phyloP scores from a whole-genome alignment of 1,284 basidiomycete species.

The Kwoniella shivajii region DNA sequence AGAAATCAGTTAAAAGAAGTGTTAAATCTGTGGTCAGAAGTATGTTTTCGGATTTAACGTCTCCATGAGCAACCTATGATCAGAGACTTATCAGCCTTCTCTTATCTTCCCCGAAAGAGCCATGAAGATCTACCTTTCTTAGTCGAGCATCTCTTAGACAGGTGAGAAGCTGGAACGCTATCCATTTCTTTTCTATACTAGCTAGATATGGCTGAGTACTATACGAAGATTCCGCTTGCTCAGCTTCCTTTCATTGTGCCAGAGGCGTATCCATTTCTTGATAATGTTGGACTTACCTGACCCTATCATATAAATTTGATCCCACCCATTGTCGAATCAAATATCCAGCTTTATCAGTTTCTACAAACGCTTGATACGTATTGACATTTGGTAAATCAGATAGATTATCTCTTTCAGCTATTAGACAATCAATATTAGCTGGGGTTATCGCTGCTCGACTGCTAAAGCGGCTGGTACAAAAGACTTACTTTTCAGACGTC shows the following conservation, averaged over 20 bases:
- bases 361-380: slow-evolving; percentile 85
- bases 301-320: slow-evolving; percentile 93
- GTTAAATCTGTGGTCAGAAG: slow-evolving; percentile 96
- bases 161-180: slow-evolving; percentile 88
- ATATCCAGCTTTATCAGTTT: slow-evolving; percentile 96
- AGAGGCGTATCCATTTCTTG: background rate
- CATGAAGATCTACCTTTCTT: slow-evolving; percentile 57
- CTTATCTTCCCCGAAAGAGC: background rate
- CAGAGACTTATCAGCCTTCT: background rate
- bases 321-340: slow-evolving; percentile 93
- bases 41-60: slow-evolving; percentile 97
- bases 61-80: slow-evolving; percentile 80
- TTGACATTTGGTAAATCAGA: slow-evolving; percentile 85
- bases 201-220: slow-evolving; percentile 95
- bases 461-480: background rate
- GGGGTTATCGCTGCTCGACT: background rate
- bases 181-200: slow-evolving; percentile 95
- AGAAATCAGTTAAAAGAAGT: slow-evolving; percentile 94
- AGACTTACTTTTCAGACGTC: slow-evolving; percentile 67
- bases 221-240: background rate
- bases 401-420: slow-evolving; percentile 82
- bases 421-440: background rate
- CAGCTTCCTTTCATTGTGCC: background rate
- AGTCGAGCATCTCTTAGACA: slow-evolving; percentile 81
- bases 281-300: slow-evolving; percentile 68